Evolutionary conservation across 495 filamentous ascomycete species (phyloP).

Genomic region (Xylaria castorea): DNA sequence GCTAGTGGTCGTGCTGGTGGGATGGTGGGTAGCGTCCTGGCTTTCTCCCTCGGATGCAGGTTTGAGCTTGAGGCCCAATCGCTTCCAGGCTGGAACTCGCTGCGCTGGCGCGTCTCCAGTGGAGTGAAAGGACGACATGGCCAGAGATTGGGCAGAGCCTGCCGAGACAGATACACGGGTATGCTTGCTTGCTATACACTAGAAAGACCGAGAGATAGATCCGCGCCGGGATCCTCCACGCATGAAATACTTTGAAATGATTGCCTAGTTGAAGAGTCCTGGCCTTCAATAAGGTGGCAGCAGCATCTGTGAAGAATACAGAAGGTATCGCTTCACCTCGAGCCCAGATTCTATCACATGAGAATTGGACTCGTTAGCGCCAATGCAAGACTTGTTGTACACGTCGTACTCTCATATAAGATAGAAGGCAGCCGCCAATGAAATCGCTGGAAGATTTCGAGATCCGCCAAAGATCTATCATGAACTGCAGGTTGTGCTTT

Average conservation of each 20-base stretch:
- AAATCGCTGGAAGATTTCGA: conserved; percentile 33
- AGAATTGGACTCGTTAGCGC: conserved; percentile 9
- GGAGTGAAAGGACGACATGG: conserved; percentile 43
- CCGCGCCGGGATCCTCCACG: background rate
- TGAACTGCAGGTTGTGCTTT: conserved; percentile 10
- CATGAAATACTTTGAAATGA: background rate
- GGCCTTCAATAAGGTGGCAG: background rate
- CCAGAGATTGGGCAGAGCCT: conserved; percentile 27
- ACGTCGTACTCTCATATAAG: background rate
- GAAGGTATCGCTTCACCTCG: conserved; percentile 10
- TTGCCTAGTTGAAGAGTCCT: background rate
- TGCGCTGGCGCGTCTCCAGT: conserved; percentile 43
- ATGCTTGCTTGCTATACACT: background rate
- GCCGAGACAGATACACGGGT: background rate
- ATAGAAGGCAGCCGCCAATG: conserved; percentile 32
- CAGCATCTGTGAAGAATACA: background rate
- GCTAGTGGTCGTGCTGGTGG: conserved; percentile 31
- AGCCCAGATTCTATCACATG: conserved; percentile 8
- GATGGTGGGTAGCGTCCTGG: conserved; percentile 37
- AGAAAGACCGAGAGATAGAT: background rate
- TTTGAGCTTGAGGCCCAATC: conserved; percentile 78
- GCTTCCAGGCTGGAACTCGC: conserved; percentile 76
- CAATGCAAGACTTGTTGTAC: conserved; percentile 1
- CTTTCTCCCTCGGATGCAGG: conserved; percentile 52
- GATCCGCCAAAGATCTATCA: conserved; percentile 19